Conservation (phyloP, 805 yeast genomes). For the Wickerhamomyces alni region DNA sequence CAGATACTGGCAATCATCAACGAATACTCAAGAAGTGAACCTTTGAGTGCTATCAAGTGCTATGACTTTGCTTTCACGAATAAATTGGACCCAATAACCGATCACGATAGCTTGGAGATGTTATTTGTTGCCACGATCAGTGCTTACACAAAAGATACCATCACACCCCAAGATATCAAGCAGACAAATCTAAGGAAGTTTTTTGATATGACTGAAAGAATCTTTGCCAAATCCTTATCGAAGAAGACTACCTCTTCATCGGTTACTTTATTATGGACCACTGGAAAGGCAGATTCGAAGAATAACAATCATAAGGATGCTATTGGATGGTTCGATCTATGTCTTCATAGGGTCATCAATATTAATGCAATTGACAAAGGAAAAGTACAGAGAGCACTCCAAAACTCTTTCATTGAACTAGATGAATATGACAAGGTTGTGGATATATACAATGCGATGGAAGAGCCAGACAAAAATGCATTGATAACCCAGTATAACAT, state of each 20-base stretch:
- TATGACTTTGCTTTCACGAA: constrained; percentile 29
- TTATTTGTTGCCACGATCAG: constrained; percentile 24
- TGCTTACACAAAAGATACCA: constrained; percentile 22
- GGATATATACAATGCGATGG: constrained; percentile 20
- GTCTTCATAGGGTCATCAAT: constrained; percentile 21
- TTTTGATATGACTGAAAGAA: constrained; percentile 23
- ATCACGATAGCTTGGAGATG: constrained; percentile 20
- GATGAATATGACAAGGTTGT: constrained; percentile 19
- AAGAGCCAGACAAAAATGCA: constrained; percentile 13
- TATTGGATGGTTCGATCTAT: constrained; percentile 22
- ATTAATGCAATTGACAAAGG: constrained; percentile 26
- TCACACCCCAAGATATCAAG: constrained; percentile 15
- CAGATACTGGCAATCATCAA: constrained; percentile 22
- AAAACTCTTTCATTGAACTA: constrained; percentile 22
- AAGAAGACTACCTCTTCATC: constrained; percentile 26
- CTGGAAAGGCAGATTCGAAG: constrained; percentile 28
- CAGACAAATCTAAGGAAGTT: constrained; percentile 21
- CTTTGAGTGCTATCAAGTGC: constrained; percentile 25
- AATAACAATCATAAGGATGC: constrained; percentile 15
- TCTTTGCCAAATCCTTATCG: constrained; percentile 21
- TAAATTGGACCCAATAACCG: constrained; percentile 21
- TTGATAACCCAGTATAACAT: constrained; percentile 29
- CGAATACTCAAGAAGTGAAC: constrained; percentile 21
- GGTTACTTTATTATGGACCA: constrained; percentile 34
- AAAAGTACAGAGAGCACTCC: constrained; percentile 32